Evolutionary conservation across 2,329 filamentous ascomycete genomes (phyloP).

Genomic region (Fusarium liriodendri): DNA sequence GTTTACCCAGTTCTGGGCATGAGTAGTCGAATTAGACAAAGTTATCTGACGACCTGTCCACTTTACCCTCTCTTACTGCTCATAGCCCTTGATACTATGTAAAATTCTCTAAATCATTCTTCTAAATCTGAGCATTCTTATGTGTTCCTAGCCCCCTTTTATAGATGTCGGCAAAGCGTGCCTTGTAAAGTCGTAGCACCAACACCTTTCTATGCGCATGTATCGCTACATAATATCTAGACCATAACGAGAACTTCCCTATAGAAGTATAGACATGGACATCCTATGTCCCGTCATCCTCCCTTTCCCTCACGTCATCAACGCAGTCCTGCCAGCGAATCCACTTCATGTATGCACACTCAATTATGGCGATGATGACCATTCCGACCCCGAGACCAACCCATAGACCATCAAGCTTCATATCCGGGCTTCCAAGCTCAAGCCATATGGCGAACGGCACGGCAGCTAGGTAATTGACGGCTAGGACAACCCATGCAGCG

Average conservation of each 20-base stretch:
- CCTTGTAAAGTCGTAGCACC: neutral
- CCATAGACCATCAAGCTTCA: conserved; percentile 43
- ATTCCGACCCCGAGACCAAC: conserved; percentile 40
- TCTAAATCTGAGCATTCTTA: neutral
- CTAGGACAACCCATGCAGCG: conserved; percentile 34
- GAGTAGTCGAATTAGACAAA: no score
- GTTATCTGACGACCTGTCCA: no score
- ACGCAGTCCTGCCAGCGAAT: conserved; percentile 40
- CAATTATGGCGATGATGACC: conserved; percentile 37
- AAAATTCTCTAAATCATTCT: neutral
- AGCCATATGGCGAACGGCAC: conserved; percentile 37
- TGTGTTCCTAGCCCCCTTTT: neutral
- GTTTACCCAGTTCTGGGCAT: no score
- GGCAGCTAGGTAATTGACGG: conserved; percentile 33
- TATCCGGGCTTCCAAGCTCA: conserved; percentile 24
- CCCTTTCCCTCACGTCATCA: conserved; percentile 36
- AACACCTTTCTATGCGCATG: neutral
- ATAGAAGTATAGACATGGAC: neutral
- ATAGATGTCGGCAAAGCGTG: neutral
- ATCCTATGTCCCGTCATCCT: conserved; percentile 27
- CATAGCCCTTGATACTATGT: neutral
- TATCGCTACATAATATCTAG: neutral
- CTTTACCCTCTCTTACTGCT: no score
- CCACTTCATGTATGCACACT: conserved; percentile 40
- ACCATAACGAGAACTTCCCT: neutral